Evolutionary conservation across 164 flowering plant species (phyloP).

Genomic region (Magnolia changhungtana): DNA sequence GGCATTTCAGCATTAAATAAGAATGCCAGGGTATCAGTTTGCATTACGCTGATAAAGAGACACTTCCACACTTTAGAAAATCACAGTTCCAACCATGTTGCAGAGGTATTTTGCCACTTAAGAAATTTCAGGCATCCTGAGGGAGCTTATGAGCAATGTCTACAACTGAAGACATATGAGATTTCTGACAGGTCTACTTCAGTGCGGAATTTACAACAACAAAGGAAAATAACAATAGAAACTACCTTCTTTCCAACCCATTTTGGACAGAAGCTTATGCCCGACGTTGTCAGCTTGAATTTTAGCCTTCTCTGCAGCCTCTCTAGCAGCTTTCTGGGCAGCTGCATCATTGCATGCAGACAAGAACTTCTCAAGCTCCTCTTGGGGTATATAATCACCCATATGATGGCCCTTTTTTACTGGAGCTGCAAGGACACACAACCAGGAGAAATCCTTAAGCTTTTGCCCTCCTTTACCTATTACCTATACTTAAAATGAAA

Average conservation of each 20-base stretch:
- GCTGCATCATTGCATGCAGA: slow-evolving; percentile 70
- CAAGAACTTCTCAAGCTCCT: slow-evolving; percentile 86
- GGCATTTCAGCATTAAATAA: too few relatives aligned
- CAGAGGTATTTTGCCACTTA: too few relatives aligned
- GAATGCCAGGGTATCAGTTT: too few relatives aligned
- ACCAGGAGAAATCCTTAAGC: neutral
- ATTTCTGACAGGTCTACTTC: too few relatives aligned
- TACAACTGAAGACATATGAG: too few relatives aligned
- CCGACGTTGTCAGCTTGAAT: slow-evolving; percentile 59
- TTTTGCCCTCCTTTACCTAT: neutral
- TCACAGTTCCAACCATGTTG: too few relatives aligned
- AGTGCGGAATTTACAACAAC: too few relatives aligned
- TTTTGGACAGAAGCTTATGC: slow-evolving; percentile 87
- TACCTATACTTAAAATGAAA: neutral
- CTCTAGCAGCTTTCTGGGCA: slow-evolving; percentile 59
- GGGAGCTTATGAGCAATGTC: too few relatives aligned
- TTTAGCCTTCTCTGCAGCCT: slow-evolving; percentile 68
- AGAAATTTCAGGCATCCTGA: too few relatives aligned
- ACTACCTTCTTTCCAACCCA: slow-evolving; percentile 99
- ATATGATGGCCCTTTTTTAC: slow-evolving; percentile 85
- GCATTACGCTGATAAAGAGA: too few relatives aligned
- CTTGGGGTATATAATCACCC: slow-evolving; percentile 89
- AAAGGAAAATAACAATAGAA: neutral
- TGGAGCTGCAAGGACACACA: slow-evolving; percentile 19
- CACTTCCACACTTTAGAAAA: too few relatives aligned